Conservation (phyloP, 1,284 basidiomycete species). For the Athelia psychrophila region DNA sequence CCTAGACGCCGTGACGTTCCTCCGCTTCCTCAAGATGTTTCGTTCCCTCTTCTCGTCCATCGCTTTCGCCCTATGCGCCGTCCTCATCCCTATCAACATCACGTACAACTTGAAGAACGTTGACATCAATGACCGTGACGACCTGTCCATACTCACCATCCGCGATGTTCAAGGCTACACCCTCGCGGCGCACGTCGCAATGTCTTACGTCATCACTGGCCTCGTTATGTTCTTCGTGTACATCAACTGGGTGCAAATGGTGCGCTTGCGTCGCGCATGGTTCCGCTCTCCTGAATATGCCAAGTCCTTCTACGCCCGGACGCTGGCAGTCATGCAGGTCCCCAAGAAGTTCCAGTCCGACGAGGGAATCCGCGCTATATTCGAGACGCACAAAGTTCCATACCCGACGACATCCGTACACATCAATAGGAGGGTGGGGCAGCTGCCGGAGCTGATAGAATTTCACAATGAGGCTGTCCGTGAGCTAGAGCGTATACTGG, state of each 20-base stretch:
- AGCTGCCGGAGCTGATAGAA: constrained; percentile 76
- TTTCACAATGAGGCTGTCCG: constrained; percentile 86
- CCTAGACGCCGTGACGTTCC: constrained; percentile 90
- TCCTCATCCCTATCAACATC: constrained; percentile 82
- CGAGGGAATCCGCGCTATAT: constrained; percentile 70
- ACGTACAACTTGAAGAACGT: constrained; percentile 65
- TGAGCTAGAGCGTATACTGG: constrained; percentile 80
- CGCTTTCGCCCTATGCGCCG: constrained; percentile 63
- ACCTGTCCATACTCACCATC: constrained; percentile 77
- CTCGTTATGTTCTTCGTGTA: constrained; percentile 66
- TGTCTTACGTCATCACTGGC: constrained; percentile 71
- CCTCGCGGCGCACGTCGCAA: constrained; percentile 75
- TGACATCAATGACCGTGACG: constrained; percentile 45
- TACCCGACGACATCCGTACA: constrained; percentile 86
- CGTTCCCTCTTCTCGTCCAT: constrained; percentile 75
- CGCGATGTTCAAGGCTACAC: constrained; percentile 65
- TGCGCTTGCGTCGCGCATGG: constrained; percentile 64
- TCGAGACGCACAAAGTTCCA: constrained; percentile 70
- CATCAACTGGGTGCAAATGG: constrained; percentile 74
- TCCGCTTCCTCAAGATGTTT: constrained; percentile 89
- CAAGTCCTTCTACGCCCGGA: constrained; percentile 77
- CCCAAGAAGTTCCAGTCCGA: constrained; percentile 76
- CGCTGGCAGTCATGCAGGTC: constrained; percentile 71
- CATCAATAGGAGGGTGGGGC: constrained; percentile 74
- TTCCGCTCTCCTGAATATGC: constrained; percentile 78